Evolutionary conservation across 257 asterid species (phyloP), one percentile per base, ranked within the genome.

Genomic region (Lavandula angustifolia): DNA sequence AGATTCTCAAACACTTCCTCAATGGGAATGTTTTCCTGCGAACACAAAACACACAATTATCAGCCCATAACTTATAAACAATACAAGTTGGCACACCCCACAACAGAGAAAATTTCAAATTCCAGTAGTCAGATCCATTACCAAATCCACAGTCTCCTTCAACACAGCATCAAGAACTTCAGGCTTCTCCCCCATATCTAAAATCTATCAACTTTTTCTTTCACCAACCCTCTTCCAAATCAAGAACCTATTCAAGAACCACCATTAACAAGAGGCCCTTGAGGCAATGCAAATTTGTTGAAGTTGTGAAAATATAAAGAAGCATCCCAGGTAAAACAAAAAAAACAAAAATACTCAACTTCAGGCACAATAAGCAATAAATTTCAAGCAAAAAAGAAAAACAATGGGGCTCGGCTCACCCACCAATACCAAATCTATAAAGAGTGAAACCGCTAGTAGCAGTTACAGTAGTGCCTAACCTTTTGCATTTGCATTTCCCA

Each of bases 131-230:
- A 82, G 94, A 92, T 92, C 99, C 96, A 81, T 88, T 87, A 89
- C 99, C 97, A 92, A 89, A 89, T 92, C 99, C 49, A 92, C 99
- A 41, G 96, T 89, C 59, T 92, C 99, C 80, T 84, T 92, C 89
- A 92, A 64, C 29, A 92, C 99, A 73, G 99, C 97, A 37, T 92
- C 99, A 44, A 92, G 78, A 83, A 86, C 95, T 76, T 92, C 97
- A 77, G 97, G 77, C 75, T 92, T 87, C 58, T 92, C 96, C 66
- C 76, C 99, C 99, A 89, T 87, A 80, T 79, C 75, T 42, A 69
- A 68, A 74, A 43, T 37, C 68, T 18, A 41, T 61, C 4, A 70
- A 43, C 73, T 44, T 49, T 60, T 18, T 55, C 65, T 56, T 66
- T 51, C 35, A 60, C 56, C 50, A 49, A 43, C 51, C 59, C 70